A percentile compares a stretch with the other conserved stretches of the same genome.
Evolutionary conservation across 805 yeast genomes (phyloP).

Genomic region (Zygoascus biomembranicola): DNA sequence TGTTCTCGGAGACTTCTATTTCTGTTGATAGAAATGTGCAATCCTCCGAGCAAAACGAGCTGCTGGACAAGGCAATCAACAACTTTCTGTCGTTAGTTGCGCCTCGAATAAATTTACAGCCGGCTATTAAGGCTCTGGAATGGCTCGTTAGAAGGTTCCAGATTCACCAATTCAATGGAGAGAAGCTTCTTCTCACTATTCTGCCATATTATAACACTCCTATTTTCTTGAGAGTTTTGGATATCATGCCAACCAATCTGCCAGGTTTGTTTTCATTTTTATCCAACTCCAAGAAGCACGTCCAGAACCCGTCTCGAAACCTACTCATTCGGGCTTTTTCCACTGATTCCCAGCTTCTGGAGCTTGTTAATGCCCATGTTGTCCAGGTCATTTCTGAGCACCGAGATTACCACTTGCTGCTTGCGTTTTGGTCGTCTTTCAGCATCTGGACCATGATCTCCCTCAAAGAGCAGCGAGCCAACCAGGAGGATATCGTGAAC

Average conservation of each 20-base stretch:
- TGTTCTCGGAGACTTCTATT: constrained; percentile 79
- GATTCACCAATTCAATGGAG: constrained; percentile 73
- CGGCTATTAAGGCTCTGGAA: constrained; percentile 77
- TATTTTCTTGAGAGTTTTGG: constrained; percentile 65
- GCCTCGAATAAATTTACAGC: constrained; percentile 66
- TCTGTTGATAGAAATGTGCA: constrained; percentile 76
- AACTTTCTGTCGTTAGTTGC: constrained; percentile 67
- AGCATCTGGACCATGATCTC: constrained; percentile 64
- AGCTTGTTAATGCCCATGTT: constrained; percentile 53
- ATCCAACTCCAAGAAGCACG: constrained; percentile 53
- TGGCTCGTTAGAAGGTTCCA: constrained; percentile 91
- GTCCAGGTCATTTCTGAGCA: constrained; percentile 42
- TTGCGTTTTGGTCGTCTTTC: constrained; percentile 71
- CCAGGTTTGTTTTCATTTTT: constrained; percentile 80
- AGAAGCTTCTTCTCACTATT: constrained; percentile 57
- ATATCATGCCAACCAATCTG: constrained; percentile 53
- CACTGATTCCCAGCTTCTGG: constrained; percentile 58
- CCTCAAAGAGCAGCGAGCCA: constrained; percentile 35
- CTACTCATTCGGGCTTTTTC: constrained; percentile 64
- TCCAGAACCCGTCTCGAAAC: constrained; percentile 55
- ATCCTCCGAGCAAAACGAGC: constrained; percentile 64
- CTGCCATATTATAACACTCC: constrained; percentile 76
- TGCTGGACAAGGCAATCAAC: constrained; percentile 64
- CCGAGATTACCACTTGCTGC: constrained; percentile 56
- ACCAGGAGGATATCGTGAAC: constrained; percentile 30